Base-by-base conservation (phyloP, 208 protist genomes). In the Acanthamoeba healyi region DNA sequence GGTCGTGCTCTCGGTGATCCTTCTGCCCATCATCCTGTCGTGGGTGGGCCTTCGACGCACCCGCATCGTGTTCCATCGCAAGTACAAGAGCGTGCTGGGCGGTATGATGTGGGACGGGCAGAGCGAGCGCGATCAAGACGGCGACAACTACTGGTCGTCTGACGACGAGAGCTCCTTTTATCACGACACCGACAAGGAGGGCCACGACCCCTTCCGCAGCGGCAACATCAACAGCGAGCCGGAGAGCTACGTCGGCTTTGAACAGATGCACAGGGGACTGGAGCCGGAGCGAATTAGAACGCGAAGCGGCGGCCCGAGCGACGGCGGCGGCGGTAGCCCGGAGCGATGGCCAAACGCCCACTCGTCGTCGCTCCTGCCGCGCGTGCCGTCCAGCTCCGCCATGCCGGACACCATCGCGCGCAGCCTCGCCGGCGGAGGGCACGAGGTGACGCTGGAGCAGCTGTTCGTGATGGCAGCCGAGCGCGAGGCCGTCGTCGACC, bases 111-210 rank as follows among this genome's bases (percentile, higher is more conserved):
- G 74, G 74, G 74, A 84, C 7, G 74, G 12, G 3, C 67, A 7
- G 6, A 32, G 74, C 74, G 74, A 84, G 40, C 36, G 40, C 44
- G 42, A 49, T 0, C 26, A 56, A 7, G 74, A 29, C 9, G 49
- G 49, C 49, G 74, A 84, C 44, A 56, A n/a, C 74, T 56, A 46
- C 74, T 84, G 74, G 74, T 58, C 74, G 22, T 84, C 74, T 7
- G 74, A 84, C 74, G 74, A 84, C 42, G 74, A 84, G 44, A 84
- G 74, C 74, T 84, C 74, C 44, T 84, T 84, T 24, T 84, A 84
- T 22, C 44, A 46, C 38, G 74, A 84, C 42, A 49, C 74, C 38
- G 74, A 84, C 67, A 36, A 42, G 6, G 74, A 36, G 65, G n/a
- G 63, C 63, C 29, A 82, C 26, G 12, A 82, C 24, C 34, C 2